Evolutionary conservation across 1,284 basidiomycete genomes (phyloP), one percentile per base, ranked within the genome.

Genomic region (Trichosporon asahii): DNA sequence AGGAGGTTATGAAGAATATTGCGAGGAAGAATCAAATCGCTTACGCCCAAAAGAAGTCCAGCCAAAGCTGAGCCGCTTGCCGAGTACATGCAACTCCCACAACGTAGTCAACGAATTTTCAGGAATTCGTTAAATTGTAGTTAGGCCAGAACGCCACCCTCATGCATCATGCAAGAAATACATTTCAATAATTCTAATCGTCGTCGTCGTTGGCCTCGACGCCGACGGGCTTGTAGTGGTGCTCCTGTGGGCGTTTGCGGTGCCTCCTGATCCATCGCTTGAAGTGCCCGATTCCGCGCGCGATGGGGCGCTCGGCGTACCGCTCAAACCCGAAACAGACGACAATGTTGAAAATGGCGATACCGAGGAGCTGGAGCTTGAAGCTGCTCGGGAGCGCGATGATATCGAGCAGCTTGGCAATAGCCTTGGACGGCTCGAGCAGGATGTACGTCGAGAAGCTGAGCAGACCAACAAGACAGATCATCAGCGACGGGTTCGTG

Each of bases 401-500:
- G 75, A 99, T 86, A 74, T 92, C 91, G 49, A 99, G 86, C 63
- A 95, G 81, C 18, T 87, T 80, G 29, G 87, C 86, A 66, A 95
- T 77, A 9, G 86, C 82, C 57, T 85, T 83, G 2, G 90, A 88
- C 3, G 94, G 92, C 3, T 86, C 84, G 61, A 96, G 85, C 53
- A 96, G 84, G 61, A 95, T 88, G 69, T 92, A 84, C 2, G 91
- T 79, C 78, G 91, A 94, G 85, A 96, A 90, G 8, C 85, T 79
- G 40, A 89, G 86, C 67, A 97, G 85, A 65, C 86, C 81, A 55
- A 87, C 82, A 75, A 96, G 86, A 21, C 90, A 90, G 67, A 88
- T 80, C 87, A 97, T 90, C 72, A 96, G 86, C 86, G 74, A 80
- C 93, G 94, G 89, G 80, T 99, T 99, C 8, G 95, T 94, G 88